These are phyloP conservation scores for Hypericum androsaemum DNA, from an alignment of 345 rosid species.

Conservation along the genomic window DNA sequence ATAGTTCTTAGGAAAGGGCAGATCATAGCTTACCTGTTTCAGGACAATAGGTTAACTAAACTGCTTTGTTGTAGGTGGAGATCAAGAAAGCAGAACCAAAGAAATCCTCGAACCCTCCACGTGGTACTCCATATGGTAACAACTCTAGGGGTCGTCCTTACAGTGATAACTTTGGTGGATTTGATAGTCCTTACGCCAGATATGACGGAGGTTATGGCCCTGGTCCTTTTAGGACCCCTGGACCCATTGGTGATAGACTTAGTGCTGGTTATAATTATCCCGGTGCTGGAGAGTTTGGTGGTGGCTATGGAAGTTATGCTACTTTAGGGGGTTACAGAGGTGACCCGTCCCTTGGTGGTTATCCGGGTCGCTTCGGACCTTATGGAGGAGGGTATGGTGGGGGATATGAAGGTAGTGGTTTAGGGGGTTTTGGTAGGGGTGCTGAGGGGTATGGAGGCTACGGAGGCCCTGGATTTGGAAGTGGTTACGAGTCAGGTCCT, in stretches of 20 bases:
- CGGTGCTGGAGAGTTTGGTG: conserved; percentile 62
- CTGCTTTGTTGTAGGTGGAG: conserved; percentile 99
- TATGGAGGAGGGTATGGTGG: conserved; percentile 74
- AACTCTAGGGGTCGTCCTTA: conserved; percentile 25
- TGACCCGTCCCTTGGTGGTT: conserved; percentile 64
- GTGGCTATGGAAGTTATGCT: conserved; percentile 13
- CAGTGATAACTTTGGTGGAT: conserved; percentile 34
- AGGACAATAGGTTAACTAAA: conserved; percentile 76
- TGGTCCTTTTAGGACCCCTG: conserved; percentile 56
- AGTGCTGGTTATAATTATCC: conserved; percentile 43
- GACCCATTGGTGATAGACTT: conserved; percentile 21
- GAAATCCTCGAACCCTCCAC: conserved; percentile 87
- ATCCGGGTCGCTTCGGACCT: conserved; percentile 79
- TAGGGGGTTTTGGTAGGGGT: conserved; percentile 56
- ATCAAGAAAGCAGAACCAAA: conserved; percentile 99
- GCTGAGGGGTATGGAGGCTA: conserved; percentile 25
- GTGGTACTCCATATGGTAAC: conserved; percentile 59
- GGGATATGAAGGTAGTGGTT: conserved; percentile 47
- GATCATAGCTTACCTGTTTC: conserved; percentile 39
- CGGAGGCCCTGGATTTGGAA: conserved; percentile 28
- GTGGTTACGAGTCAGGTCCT: conserved; percentile 32
- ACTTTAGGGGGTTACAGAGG: conserved; percentile 61
- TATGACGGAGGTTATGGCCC: conserved; percentile 78
- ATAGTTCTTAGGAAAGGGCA: conserved; percentile 28
- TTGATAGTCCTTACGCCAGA: conserved; percentile 50